These are phyloP conservation scores for Melastoma candidum DNA, from an alignment of 441 rosid species.

Conservation along the genomic window DNA sequence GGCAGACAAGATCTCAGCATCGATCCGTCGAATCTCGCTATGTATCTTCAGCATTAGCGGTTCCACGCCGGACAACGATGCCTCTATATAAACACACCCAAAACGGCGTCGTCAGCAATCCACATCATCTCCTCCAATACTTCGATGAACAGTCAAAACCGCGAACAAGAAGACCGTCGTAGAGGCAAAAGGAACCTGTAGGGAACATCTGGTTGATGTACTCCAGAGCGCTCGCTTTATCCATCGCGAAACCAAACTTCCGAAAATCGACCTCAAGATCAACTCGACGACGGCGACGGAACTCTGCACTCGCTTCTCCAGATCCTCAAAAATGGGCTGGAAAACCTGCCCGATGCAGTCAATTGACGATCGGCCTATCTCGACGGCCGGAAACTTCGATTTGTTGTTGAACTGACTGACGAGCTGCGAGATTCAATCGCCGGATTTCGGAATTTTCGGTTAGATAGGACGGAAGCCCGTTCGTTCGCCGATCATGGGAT, in stretches of 20 bases:
- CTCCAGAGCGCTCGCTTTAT: constrained; percentile 84
- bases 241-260: constrained; percentile 32
- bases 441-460: no score
- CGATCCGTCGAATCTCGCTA: constrained; percentile 85
- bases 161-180: background rate
- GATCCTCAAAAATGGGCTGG: no score
- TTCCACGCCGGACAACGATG: constrained; percentile 94
- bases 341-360: no score
- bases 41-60: constrained; percentile 98
- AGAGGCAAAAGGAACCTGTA: constrained; percentile 41
- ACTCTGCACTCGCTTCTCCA: no score
- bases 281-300: no score
- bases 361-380: no score
- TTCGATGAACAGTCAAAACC: background rate
- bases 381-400: no score
- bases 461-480: no score
- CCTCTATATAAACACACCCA: constrained; percentile 33
- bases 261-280: no score
- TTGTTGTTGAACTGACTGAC: no score
- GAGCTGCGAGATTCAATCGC: no score
- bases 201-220: constrained; percentile 99
- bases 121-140: constrained; percentile 6
- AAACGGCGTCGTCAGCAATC: constrained; percentile 4
- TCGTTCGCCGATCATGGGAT: no score
- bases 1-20: constrained; percentile 86